Evolutionary conservation across 148 eudicot species (phyloP), one percentile per base, ranked within the genome.

Genomic region (Cornus florida): DNA sequence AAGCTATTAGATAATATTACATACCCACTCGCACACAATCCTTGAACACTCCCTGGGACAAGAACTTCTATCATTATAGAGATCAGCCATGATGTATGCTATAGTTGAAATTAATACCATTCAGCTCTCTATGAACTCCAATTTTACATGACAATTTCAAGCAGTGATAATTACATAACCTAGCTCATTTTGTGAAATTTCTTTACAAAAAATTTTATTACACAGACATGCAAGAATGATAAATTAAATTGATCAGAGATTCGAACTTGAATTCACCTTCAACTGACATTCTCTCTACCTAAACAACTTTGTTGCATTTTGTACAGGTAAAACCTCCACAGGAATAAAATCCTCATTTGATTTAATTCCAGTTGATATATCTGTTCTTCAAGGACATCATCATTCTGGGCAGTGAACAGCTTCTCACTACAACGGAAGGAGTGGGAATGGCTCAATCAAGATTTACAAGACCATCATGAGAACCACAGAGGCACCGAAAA

Each of bases 161-260:
- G 59, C 19, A 16, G 43, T n/a, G 35, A 39, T 67, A 75, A 66
- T 75, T 22, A 59, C 77, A 38, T 22, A 35, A 22, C n/a, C 56
- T 62, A 60, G n/a, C 56, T 11, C 69, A 22, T 62, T 23, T 39
- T 38, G 69, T 43, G 67, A 50, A 75, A 6, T 75, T 69, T 7
- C 79, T 77, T 71, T 81, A 77, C 83, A 84, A 84, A 80, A 84
- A 80, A 60, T 10, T 32, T 75, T 83, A 77, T 81, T 73, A 69
- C 74, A 81, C 67, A 78, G 78, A 66, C 66, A 71, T 72, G 73
- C 82, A 82, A 79, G 78, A 85, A 81, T 79, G 79, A 76, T 76
- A 64, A 85, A 71, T 33, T 46, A 56, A 57, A 50, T 64, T 50
- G 16, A 32, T 46, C 62, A 71, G 19, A 22, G 78, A 39, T 23